phyloP scores from a whole-genome alignment of 2,329 filamentous ascomycete genomes.

The Ophiostoma angusticollis region DNA sequence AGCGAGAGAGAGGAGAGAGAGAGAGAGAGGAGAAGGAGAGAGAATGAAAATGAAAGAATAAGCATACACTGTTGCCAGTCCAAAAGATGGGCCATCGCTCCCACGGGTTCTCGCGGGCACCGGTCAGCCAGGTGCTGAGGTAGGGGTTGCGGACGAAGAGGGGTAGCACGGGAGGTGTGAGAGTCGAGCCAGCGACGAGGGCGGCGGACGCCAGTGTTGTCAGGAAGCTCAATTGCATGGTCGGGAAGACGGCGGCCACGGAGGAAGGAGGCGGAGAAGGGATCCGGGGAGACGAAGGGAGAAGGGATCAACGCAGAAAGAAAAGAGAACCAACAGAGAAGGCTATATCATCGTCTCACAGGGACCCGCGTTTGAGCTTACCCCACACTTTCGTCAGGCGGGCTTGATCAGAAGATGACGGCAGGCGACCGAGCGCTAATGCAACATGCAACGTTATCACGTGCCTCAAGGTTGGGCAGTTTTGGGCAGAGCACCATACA shows the following conservation, averaged over 20 bases:
- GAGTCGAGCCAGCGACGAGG: conserved; percentile 33
- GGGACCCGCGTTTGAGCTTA: conserved; percentile 7
- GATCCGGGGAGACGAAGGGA: neutral
- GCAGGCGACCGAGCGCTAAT: too few relatives aligned
- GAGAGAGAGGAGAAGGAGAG: neutral
- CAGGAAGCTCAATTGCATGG: conserved; percentile 9
- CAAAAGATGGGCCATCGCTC: conserved; percentile 63
- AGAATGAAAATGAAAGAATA: neutral
- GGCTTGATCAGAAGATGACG: conserved; percentile 5
- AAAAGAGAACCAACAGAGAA: too few relatives aligned
- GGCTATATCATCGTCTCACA: too few relatives aligned
- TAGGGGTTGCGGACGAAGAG: conserved; percentile 48
- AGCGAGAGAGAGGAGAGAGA: neutral
- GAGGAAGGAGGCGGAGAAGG: neutral
- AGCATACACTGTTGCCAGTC: conserved; percentile 20
- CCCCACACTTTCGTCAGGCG: conserved; percentile 9
- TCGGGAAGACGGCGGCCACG: neutral
- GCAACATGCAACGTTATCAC: too few relatives aligned
- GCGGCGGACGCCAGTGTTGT: conserved; percentile 15
- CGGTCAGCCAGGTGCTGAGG: conserved; percentile 47
- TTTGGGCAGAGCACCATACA: too few relatives aligned
- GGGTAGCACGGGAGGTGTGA: conserved; percentile 44
- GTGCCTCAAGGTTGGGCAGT: too few relatives aligned
- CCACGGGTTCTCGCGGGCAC: conserved; percentile 65
- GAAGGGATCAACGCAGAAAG: neutral